Evolutionary conservation across 805 yeast genomes (phyloP).

Genomic region (Lipomyces chichibuensis): DNA sequence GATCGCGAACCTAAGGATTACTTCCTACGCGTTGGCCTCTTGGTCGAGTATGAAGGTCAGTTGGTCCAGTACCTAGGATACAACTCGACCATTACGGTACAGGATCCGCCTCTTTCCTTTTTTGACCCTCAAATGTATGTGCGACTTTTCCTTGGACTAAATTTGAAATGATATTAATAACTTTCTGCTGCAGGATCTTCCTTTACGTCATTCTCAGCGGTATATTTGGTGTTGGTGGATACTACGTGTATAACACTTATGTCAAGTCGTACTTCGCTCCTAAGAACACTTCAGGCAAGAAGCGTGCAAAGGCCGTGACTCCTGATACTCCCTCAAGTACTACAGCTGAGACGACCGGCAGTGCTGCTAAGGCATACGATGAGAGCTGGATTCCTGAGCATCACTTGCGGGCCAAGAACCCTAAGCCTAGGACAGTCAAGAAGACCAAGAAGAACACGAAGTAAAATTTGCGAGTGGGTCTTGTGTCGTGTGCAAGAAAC

Average conservation of each 20-base stretch:
- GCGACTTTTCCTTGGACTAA: not conserved
- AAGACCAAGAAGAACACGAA: conserved; percentile 34
- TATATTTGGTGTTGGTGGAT: conserved; percentile 30
- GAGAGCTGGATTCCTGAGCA: conserved; percentile 53
- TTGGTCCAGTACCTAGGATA: conserved; percentile 29
- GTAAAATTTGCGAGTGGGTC: not conserved
- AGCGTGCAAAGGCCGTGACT: conserved; percentile 27
- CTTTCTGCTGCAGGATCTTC: conserved; percentile 15
- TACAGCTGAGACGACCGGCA: conserved; percentile 31
- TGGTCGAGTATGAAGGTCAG: conserved; percentile 34
- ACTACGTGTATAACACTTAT: conserved; percentile 21
- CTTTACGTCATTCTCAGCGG: conserved; percentile 24
- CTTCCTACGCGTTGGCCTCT: conserved; percentile 27
- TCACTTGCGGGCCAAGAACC: conserved; percentile 42
- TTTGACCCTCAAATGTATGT: conserved; percentile 61
- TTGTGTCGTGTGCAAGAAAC: not conserved
- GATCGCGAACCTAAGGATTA: conserved; percentile 36
- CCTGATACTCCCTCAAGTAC: conserved; percentile 18
- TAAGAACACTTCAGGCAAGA: conserved; percentile 28
- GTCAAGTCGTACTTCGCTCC: conserved; percentile 29
- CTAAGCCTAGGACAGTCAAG: conserved; percentile 40
- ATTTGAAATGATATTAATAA: not conserved
- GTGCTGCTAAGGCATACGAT: conserved; percentile 44
- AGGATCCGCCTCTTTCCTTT: conserved; percentile 67
- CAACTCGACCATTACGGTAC: conserved; percentile 50